A percentile compares a stretch with the other conserved stretches of the same genome.
Evolutionary conservation across 2,329 filamentous ascomycete genomes (phyloP).

Genomic region (Colletotrichum sp.): DNA sequence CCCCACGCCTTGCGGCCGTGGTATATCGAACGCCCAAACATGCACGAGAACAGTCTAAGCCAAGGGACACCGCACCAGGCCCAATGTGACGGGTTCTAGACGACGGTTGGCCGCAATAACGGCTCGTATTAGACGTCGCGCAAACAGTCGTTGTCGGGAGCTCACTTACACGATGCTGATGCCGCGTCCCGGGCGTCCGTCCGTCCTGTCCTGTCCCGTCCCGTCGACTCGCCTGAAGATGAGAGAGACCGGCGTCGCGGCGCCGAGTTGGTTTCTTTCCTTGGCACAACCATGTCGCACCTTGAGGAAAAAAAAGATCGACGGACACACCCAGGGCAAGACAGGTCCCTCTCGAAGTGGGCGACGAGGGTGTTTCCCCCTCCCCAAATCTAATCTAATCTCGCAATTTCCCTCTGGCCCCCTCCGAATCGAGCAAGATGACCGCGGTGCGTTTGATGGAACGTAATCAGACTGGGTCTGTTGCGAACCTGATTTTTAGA

Average conservation of each 20-base stretch:
- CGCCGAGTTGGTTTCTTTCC: neutral
- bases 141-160: neutral
- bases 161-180: neutral
- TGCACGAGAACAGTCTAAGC: neutral
- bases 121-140: neutral
- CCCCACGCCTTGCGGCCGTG: neutral
- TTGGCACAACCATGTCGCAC: neutral
- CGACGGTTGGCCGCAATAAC: neutral
- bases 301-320: neutral
- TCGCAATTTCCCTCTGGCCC: neutral
- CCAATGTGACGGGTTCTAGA: neutral
- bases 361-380: neutral
- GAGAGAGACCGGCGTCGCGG: neutral
- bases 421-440: constrained; percentile 4
- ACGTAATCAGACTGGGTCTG: neutral
- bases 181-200: neutral
- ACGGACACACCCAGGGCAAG: neutral
- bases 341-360: neutral
- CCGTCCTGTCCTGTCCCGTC: neutral
- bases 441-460: neutral
- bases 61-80: neutral
- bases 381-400: constrained; percentile 9
- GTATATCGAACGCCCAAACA: neutral
- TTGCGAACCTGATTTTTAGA: constrained; percentile 9
- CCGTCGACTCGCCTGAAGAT: neutral